Percentiles rank a stretch among this genome's conserved stretches.
Evolutionary conservation across 2,329 filamentous ascomycete species (phyloP).

Genomic region (Ascochyta rabiei): DNA sequence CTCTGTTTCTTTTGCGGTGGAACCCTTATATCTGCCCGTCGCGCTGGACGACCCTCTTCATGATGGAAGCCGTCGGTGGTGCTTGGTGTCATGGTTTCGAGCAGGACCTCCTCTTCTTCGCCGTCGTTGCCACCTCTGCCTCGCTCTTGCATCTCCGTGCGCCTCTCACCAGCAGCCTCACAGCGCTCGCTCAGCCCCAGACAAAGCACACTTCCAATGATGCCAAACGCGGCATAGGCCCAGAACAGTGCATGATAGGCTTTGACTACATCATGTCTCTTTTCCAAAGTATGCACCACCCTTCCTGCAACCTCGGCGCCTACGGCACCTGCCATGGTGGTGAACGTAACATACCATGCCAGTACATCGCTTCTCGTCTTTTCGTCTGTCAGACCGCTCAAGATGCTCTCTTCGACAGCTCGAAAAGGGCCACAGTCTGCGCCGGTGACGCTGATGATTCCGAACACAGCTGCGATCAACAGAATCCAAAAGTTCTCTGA

Average conservation of each 20-base stretch:
- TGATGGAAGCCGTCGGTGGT: slow-evolving; percentile 40
- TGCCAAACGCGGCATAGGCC: slow-evolving; percentile 51
- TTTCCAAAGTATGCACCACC: slow-evolving; percentile 48
- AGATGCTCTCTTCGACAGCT: slow-evolving; percentile 45
- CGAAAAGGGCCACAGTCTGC: slow-evolving; percentile 45
- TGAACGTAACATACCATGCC: slow-evolving; percentile 49
- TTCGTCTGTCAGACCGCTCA: slow-evolving; percentile 46
- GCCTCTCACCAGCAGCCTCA: slow-evolving; percentile 46
- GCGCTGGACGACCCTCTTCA: slow-evolving; percentile 20
- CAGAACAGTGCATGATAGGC: slow-evolving; percentile 53
- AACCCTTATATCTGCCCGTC: slow-evolving; percentile 23
- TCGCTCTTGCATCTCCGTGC: slow-evolving; percentile 32
- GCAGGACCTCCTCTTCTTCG: slow-evolving; percentile 44
- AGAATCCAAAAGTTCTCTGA: slow-evolving; percentile 48
- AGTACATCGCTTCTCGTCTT: slow-evolving; percentile 46
- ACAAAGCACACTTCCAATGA: slow-evolving; percentile 48
- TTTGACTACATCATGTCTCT: slow-evolving; percentile 43
- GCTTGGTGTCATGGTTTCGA: slow-evolving; percentile 43
- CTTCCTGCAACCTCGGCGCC: slow-evolving; percentile 48
- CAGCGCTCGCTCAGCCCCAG: slow-evolving; percentile 49
- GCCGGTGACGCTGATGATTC: slow-evolving; percentile 47
- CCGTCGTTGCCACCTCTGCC: slow-evolving; percentile 20
- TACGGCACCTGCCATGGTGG: slow-evolving; percentile 44
- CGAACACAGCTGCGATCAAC: slow-evolving; percentile 46
- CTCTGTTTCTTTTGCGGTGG: slow-evolving; percentile 37